Evolutionary conservation across 148 eudicot genomes (phyloP), one percentile per base, ranked within the genome.

Genomic region (Mesembryanthemum crystallinum): DNA sequence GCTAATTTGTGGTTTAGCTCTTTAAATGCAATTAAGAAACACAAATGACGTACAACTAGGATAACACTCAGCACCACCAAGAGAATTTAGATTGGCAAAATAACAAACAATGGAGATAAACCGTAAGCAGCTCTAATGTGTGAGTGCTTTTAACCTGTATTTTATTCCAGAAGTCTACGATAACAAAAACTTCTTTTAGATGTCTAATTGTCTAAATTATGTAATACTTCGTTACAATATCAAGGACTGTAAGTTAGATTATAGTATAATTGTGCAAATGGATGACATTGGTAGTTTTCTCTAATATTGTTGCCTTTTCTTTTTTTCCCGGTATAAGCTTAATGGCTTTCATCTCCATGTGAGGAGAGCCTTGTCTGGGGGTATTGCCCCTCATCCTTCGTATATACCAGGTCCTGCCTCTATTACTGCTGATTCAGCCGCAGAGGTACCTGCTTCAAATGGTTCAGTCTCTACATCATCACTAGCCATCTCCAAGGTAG

Each of bases 341-440:
- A 86, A 87, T 80, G 97, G 98, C 45, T 94, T 94, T 82, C 90
- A 85, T 76, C 87, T 94, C 81, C 81, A 83, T 77, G 90, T 92
- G 67, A 79, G 69, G 30, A 90, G 98, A 84, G 79, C 83, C 81
- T 81, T 88, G 79, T 60, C 86, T 49, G 84, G 57, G 72, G 81
- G 63, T 66, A 76, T 35, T 80, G 73, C 73, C 75, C 80, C 86
- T 27, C 72, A 83, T 8, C 79, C 86, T 69, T 58, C 89, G 45
- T 64, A 81, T 24, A 74, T 84, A 21, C 81, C 86, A 42, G 73
- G 54, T 82, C 79, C 91, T 57, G 73, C 88, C 86, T 87, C 89
- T 52, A 80, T 82, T 35, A 73, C 49, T 65, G 74, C 64, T 20
- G 81, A 61, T 76, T 70, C 87, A 73, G 33, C 67, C 45, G 84